Conservation (phyloP, 202 grass and related monocot species). For the Digitaria exilis region DNA sequence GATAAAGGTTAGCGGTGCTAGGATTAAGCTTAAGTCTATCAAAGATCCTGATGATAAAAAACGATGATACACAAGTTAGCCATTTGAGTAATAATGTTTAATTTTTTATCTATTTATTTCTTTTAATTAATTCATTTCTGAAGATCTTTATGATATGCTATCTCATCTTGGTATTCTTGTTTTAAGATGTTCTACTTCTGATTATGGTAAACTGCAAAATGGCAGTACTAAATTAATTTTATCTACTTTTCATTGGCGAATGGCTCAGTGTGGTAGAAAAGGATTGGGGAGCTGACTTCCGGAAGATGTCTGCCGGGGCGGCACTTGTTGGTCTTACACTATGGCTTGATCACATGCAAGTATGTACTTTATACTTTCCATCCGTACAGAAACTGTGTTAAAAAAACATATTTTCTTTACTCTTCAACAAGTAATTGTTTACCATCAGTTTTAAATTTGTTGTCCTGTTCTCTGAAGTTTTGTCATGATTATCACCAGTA, state of each 20-base stretch:
- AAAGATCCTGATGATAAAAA: constrained; percentile 5
- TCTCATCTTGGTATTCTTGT: not conserved
- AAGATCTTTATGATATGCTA: constrained; percentile 25
- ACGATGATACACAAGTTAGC: not conserved
- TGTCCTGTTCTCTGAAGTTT: constrained; percentile 1
- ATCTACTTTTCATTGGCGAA: constrained; percentile 21
- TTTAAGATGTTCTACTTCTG: not conserved
- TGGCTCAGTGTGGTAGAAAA: constrained; percentile 73
- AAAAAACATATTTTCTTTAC: not conserved
- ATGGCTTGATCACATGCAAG: constrained; percentile 98
- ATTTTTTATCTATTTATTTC: not conserved
- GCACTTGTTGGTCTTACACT: constrained; percentile 81
- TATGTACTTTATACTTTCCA: constrained; percentile 46
- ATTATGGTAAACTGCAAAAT: constrained; percentile 16
- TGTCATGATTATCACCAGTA: not conserved
- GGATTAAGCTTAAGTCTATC: not conserved
- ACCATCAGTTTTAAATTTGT: not conserved
- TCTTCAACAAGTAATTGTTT: not conserved
- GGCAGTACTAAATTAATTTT: not conserved
- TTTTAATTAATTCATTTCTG: not conserved
- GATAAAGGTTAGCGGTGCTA: not conserved
- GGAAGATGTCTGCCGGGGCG: constrained; percentile 88
- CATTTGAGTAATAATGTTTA: constrained; percentile 21
- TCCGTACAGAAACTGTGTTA: not conserved
- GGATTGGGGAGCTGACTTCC: constrained; percentile 88